phyloP scores from a whole-genome alignment of 768 basidiomycete genomes.

The Baorangia bicolor region DNA sequence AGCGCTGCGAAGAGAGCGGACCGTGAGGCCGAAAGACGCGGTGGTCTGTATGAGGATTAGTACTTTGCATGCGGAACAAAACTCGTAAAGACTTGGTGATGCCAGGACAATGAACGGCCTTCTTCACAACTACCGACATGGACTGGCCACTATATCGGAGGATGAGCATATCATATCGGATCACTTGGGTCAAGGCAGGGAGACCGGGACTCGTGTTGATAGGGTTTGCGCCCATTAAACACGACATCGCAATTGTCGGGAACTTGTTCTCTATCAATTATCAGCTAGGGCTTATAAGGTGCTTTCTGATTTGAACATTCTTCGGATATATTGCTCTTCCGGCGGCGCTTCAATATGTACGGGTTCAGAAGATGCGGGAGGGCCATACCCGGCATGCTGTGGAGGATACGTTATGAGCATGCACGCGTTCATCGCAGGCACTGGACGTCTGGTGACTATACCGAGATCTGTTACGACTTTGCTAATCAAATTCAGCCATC shows the following conservation, averaged over 20 bases:
- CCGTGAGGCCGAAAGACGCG: background rate
- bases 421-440: background rate
- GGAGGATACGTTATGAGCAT: background rate
- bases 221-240: constrained; percentile 11
- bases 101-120: background rate
- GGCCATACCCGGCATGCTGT: background rate
- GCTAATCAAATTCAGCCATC: background rate
- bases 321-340: constrained; percentile 11
- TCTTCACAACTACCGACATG: background rate
- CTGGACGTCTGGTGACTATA: background rate
- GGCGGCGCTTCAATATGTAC: background rate
- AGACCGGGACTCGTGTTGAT: constrained; percentile 1
- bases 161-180: constrained; percentile 6
- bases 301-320: background rate
- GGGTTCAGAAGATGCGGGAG: background rate
- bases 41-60: background rate
- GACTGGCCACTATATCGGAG: background rate
- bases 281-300: background rate
- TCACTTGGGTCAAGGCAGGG: background rate
- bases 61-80: background rate
- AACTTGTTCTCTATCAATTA: background rate
- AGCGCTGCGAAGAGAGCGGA: background rate
- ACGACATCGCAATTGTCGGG: background rate
- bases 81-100: background rate
- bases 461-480: background rate